Evolutionary conservation across 2,329 filamentous ascomycete species (phyloP), one percentile per base, ranked within the genome.

Genomic region (Diaporthe citri): DNA sequence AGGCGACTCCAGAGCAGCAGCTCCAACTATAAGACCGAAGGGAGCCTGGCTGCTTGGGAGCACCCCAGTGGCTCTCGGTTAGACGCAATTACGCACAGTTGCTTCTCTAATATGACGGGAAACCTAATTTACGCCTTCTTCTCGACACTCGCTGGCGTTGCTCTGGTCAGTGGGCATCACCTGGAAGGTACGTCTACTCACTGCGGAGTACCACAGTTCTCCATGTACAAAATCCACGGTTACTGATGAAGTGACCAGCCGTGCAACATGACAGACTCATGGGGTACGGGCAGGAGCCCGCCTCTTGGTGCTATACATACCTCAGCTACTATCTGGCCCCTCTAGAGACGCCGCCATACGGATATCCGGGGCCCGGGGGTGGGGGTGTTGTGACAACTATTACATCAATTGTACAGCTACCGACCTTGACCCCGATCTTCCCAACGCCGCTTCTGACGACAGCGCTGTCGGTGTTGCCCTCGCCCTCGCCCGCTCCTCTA

Each of bases 291-390:
- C 13, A n/a, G n/a, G 39, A 43, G 59, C 59, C 59, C 6, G 59
- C 59, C n/a, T 64, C 59, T 22, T 64, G 9, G 6, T 64, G 59
- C 39, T 64, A 31, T 25, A 64, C 59, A 8, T 64, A 64, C 39
- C 46, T 31, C 59, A 64, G 59, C 8, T 64, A 8, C 31, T 64
- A 64, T 22, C 25, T 64, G 59, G 59, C 59, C 25, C 39, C 59
- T 22, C n/a, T 43, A 31, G 39, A 64, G 39, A 64, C 59, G 22
- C 39, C 36, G 15, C 39, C n/a, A 31, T 25, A 28, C 39, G 39
- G 39, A 20, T 64, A 64, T 31, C 59, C 59, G 22, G 10, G 31
- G 39, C 39, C 39, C 17, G 59, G 59, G 25, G 39, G n/a, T n/a
- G n/a, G n/a, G n/a, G n/a, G 39, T 46, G 39, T 46, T 43, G 59